Evolutionary conservation across 306 rosid species (phyloP).

Genomic region (Fragaria iinumae): DNA sequence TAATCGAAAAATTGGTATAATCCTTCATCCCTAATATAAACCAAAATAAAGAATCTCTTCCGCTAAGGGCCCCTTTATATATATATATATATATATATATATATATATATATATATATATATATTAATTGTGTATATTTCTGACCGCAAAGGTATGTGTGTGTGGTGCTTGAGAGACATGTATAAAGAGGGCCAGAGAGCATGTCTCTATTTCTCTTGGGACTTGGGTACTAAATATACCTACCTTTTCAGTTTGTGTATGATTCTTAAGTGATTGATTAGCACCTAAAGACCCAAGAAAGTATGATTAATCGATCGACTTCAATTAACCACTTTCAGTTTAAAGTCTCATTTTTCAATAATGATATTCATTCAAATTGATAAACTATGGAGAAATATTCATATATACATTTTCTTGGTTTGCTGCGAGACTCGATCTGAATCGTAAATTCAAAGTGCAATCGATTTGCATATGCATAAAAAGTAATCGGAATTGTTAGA

Average conservation of each 20-base stretch:
- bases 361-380: background rate
- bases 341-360: background rate
- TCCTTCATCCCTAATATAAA: too few relatives aligned
- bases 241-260: background rate
- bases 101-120: background rate
- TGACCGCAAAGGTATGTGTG: background rate
- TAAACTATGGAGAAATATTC: too few relatives aligned
- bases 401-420: background rate
- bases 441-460: background rate
- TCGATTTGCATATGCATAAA: background rate
- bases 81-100: background rate
- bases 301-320: background rate
- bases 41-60: too few relatives aligned
- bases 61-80: too few relatives aligned
- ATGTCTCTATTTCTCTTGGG: slow-evolving; percentile 14
- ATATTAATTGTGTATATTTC: background rate
- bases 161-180: slow-evolving; percentile 16
- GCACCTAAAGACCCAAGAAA: background rate
- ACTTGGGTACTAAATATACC: slow-evolving; percentile 15
- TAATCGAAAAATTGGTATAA: too few relatives aligned
- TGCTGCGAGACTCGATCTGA: background rate
- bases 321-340: background rate
- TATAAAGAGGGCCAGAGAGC: slow-evolving; percentile 10
- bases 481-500: background rate
- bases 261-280: background rate